A percentile compares a stretch with the other conserved stretches of the same genome.
Evolutionary conservation across 495 filamentous ascomycete genomes (phyloP).

Genomic region (Penicillium diatomitis): DNA sequence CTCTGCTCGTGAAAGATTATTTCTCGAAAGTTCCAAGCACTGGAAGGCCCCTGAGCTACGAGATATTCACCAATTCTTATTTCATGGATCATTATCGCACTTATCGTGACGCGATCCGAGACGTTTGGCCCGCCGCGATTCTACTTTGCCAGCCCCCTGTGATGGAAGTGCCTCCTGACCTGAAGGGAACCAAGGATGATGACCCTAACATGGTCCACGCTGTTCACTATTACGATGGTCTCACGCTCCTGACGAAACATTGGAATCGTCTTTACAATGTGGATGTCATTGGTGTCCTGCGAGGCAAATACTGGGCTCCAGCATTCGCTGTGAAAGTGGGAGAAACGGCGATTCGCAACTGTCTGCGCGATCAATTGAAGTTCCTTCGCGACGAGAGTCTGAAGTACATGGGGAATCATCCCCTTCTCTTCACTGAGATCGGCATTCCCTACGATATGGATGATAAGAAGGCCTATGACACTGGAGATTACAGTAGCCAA

Average conservation of each 20-base stretch:
- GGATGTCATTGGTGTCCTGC: constrained; percentile 84
- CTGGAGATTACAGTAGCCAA: constrained; percentile 93
- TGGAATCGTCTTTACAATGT: constrained; percentile 97
- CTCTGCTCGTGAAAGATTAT: constrained; percentile 75
- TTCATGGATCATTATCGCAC: constrained; percentile 80
- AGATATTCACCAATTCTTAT: constrained; percentile 78
- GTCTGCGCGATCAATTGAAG: constrained; percentile 82
- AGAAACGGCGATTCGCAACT: constrained; percentile 92
- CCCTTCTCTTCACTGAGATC: constrained; percentile 87
- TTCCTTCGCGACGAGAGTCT: constrained; percentile 82
- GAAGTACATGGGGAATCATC: constrained; percentile 82
- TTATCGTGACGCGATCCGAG: constrained; percentile 63
- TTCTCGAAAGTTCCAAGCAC: constrained; percentile 68
- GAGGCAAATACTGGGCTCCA: constrained; percentile 79
- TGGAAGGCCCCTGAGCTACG: constrained; percentile 64
- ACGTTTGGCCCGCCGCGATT: constrained; percentile 68
- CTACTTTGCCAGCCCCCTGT: constrained; percentile 89
- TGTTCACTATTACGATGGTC: constrained; percentile 92
- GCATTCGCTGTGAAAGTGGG: constrained; percentile 88
- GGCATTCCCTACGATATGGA: constrained; percentile 99
- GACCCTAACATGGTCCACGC: constrained; percentile 86
- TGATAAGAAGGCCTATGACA: constrained; percentile 85
- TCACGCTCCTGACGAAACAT: constrained; percentile 95
- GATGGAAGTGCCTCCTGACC: constrained; percentile 77
- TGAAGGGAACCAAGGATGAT: constrained; percentile 83